phyloP scores from a whole-genome alignment of 805 yeast species.

The Vanderwaltozyma polyspora region DNA sequence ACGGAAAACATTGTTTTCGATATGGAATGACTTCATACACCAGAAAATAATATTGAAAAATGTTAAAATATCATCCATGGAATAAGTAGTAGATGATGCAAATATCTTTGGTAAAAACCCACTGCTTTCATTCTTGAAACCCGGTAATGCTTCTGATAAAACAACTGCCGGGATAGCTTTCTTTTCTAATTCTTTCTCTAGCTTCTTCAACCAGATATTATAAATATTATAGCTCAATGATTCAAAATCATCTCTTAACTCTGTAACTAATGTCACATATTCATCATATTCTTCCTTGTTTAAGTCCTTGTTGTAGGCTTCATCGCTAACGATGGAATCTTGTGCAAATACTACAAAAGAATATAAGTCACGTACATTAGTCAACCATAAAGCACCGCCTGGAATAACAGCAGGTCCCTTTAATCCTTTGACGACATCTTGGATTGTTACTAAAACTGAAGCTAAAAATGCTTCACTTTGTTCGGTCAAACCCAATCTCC shows the following conservation, averaged over 20 bases:
- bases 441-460: conserved; percentile 77
- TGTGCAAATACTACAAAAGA: conserved; percentile 93
- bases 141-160: conserved; percentile 89
- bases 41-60: conserved; percentile 84
- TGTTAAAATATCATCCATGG: conserved; percentile 89
- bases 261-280: conserved; percentile 77
- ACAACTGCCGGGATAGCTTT: conserved; percentile 93
- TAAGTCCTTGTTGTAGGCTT: conserved; percentile 69
- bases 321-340: conserved; percentile 78
- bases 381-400: conserved; percentile 95
- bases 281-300: conserved; percentile 83
- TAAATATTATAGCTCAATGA: conserved; percentile 86
- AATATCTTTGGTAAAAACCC: conserved; percentile 80
- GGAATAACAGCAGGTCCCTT: conserved; percentile 81
- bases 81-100: conserved; percentile 56
- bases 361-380: conserved; percentile 89
- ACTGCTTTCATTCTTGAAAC: conserved; percentile 73
- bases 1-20: conserved; percentile 74
- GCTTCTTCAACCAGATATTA: conserved; percentile 93
- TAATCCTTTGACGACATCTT: conserved; percentile 64
- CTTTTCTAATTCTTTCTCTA: conserved; percentile 82
- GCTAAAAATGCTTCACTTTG: conserved; percentile 89
- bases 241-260: conserved; percentile 89
- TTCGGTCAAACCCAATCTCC: conserved; percentile 89
- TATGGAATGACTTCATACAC: conserved; percentile 84